phyloP scores from a whole-genome alignment of 306 rosid species.

The Inga laurina region DNA sequence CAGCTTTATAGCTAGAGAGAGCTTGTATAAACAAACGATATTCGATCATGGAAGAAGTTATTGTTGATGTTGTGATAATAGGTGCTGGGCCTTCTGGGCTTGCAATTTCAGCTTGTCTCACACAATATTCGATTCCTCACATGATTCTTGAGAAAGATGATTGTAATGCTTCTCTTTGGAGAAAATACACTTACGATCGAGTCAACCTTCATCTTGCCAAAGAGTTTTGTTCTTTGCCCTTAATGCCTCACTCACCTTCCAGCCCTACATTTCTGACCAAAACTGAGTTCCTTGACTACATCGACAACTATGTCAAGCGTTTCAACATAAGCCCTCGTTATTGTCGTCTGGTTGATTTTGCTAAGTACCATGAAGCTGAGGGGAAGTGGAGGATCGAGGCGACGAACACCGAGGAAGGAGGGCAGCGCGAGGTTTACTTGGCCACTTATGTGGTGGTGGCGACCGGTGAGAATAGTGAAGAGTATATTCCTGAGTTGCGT shows the following conservation, averaged over 20 bases:
- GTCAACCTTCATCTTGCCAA: conserved; percentile 47
- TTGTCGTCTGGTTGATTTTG: conserved; percentile 32
- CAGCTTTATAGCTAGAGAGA: background rate
- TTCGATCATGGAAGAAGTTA: conserved; percentile 18
- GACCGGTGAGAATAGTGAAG: conserved; percentile 41
- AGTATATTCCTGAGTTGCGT: conserved; percentile 29
- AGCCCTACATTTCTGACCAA: conserved; percentile 39
- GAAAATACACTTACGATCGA: conserved; percentile 50
- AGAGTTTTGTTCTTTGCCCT: conserved; percentile 42
- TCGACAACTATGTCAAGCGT: conserved; percentile 33
- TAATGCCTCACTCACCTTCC: conserved; percentile 29
- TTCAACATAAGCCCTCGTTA: conserved; percentile 44
- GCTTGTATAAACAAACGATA: background rate
- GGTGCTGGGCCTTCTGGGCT: conserved; percentile 63
- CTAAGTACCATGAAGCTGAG: background rate
- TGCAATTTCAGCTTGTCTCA: conserved; percentile 37
- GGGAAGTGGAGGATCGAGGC: conserved; percentile 40
- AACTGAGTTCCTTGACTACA: conserved; percentile 28
- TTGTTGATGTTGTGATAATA: conserved; percentile 23
- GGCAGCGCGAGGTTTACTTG: conserved; percentile 12
- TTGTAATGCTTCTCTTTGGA: conserved; percentile 56
- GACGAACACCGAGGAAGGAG: background rate
- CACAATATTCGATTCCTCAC: conserved; percentile 32
- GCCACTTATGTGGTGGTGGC: conserved; percentile 46
- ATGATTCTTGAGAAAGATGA: conserved; percentile 52